These are phyloP conservation scores for Didymella exigua DNA, from an alignment of 2,329 filamentous ascomycete genomes.

Conservation along the genomic window DNA sequence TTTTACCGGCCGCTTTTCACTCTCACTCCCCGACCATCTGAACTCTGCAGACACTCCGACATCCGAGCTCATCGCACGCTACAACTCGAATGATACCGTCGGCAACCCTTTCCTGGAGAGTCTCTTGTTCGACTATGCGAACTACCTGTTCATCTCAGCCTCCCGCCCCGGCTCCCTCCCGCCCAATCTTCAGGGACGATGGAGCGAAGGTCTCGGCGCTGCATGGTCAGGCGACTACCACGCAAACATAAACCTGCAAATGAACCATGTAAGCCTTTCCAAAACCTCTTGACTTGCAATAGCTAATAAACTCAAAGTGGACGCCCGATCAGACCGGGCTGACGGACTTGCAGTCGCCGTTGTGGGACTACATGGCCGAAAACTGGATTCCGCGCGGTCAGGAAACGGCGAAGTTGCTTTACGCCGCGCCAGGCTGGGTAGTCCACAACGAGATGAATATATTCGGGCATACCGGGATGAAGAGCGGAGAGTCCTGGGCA, in stretches of 20 bases:
- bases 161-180: slow-evolving; percentile 59
- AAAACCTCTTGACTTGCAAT: background rate
- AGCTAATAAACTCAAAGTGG: slow-evolving; percentile 47
- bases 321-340: slow-evolving; percentile 59
- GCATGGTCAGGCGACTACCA: slow-evolving; percentile 64
- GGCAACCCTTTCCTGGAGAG: slow-evolving; percentile 60
- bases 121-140: slow-evolving; percentile 60
- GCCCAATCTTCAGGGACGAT: slow-evolving; percentile 63
- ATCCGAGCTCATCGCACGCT: slow-evolving; percentile 37
- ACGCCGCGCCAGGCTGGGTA: slow-evolving; percentile 62
- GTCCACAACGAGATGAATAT: slow-evolving; percentile 64
- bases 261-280: slow-evolving; percentile 55
- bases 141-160: slow-evolving; percentile 62
- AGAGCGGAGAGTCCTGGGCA: slow-evolving; percentile 52
- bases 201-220: slow-evolving; percentile 55
- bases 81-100: slow-evolving; percentile 26
- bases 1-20: slow-evolving; percentile 49
- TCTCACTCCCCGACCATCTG: slow-evolving; percentile 55
- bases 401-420: slow-evolving; percentile 60
- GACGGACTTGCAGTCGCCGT: slow-evolving; percentile 51
- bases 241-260: slow-evolving; percentile 65
- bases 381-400: slow-evolving; percentile 61
- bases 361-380: slow-evolving; percentile 61
- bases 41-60: slow-evolving; percentile 52
- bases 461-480: slow-evolving; percentile 62